Conservation (phyloP, 208 protist species). For the Leishmania major region DNA sequence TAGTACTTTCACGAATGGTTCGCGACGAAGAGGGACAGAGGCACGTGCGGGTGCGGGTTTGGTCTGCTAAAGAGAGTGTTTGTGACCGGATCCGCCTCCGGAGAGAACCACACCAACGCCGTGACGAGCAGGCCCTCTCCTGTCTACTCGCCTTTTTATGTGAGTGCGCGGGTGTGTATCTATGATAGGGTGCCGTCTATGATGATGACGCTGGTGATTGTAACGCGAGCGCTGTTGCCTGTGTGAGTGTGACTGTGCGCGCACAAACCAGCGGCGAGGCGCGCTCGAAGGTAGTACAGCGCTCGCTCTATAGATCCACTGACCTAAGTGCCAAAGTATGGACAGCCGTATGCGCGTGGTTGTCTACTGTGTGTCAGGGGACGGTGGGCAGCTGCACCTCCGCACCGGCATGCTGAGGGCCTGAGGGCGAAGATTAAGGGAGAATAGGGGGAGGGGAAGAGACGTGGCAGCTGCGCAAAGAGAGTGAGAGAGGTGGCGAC, state of each 20-base stretch:
- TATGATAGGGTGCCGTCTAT: not conserved
- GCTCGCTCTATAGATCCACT: not conserved
- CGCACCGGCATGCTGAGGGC: not conserved
- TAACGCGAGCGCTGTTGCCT: not conserved
- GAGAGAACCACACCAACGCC: not conserved
- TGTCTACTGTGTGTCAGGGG: not conserved
- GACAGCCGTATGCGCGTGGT: not conserved
- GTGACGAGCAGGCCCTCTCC: not conserved
- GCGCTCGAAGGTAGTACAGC: not conserved
- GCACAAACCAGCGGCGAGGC: not conserved
- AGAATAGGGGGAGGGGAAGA: not conserved
- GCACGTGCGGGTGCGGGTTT: not conserved
- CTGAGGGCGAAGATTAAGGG: not conserved
- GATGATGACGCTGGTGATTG: not conserved
- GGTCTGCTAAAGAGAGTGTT: not conserved
- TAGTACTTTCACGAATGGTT: not conserved
- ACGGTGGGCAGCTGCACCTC: not conserved
- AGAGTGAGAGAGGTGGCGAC: not conserved
- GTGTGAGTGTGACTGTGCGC: constrained; percentile 3
- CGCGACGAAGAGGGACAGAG: not conserved
- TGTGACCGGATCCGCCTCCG: not conserved
- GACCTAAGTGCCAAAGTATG: not conserved
- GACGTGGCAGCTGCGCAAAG: not conserved
- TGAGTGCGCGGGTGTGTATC: not conserved
- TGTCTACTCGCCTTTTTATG: not conserved